A percentile compares a stretch with the other conserved stretches of the same genome.
These are phyloP conservation scores for Gnomoniopsis smithogilvyi DNA, from an alignment of 2,329 filamentous ascomycete species.

Conservation along the genomic window DNA sequence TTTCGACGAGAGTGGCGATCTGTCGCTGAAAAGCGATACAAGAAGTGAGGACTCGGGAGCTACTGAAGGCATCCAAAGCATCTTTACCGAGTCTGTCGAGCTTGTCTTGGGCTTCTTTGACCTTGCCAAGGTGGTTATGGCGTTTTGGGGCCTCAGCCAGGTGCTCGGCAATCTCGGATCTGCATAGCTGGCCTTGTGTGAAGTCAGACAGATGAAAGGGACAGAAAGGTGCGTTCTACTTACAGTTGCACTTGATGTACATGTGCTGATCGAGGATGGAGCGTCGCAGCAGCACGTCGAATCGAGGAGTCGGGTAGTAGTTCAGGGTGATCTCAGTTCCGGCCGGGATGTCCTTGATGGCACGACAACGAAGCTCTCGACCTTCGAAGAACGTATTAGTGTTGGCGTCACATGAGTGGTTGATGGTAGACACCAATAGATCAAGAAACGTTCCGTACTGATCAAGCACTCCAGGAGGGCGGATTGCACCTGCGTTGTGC, in stretches of 20 bases:
- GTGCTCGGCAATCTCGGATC: conserved; percentile 22
- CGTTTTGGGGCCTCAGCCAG: conserved; percentile 6
- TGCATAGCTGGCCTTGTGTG: conserved; percentile 24
- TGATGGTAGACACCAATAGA: conserved; percentile 28
- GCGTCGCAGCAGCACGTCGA: conserved; percentile 23
- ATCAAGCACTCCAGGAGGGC: conserved; percentile 19
- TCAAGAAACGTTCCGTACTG: conserved; percentile 29
- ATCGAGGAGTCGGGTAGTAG: conserved; percentile 25
- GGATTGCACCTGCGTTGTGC: conserved; percentile 25
- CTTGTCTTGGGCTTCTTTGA: conserved; percentile 19
- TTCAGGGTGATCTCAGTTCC: conserved; percentile 33
- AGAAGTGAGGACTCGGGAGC: conserved; percentile 15
- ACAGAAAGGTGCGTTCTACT: neutral
- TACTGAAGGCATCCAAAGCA: conserved; percentile 12
- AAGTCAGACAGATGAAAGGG: neutral
- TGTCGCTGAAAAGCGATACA: conserved; percentile 18
- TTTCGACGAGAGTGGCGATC: conserved; percentile 18
- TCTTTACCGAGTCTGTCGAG: conserved; percentile 17
- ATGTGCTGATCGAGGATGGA: conserved; percentile 22
- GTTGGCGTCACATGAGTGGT: conserved; percentile 36
- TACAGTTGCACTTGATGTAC: conserved; percentile 28
- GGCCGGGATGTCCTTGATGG: conserved; percentile 26
- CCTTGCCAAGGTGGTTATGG: conserved; percentile 12
- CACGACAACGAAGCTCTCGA: conserved; percentile 27
- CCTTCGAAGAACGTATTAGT: conserved; percentile 31